Evolutionary conservation across 805 yeast species (phyloP), one percentile per base, ranked within the genome.

Genomic region (Groenewaldozyma salmanticensis): DNA sequence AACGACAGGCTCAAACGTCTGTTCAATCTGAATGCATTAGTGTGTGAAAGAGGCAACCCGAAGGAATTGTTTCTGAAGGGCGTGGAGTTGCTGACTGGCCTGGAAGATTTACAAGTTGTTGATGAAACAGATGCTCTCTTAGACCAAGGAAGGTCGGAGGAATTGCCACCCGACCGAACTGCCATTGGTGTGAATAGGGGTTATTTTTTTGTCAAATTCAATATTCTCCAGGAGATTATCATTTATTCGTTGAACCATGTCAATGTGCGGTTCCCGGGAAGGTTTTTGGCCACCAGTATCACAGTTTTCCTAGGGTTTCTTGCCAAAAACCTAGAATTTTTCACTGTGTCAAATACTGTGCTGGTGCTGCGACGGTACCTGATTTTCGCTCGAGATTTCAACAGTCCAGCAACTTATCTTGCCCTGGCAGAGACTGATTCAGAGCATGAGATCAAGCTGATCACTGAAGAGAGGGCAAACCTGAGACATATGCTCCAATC

Each of bases 11-110:
- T 24, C 7, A 24, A 13, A 24, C 29, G 7, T 7, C 13, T 24
- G 29, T 24, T 24, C 13, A 24, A 24, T 9, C 29, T 24, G 11
- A 36, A 44, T 21, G 33, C 74, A 34, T 43, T 54, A 21, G 58
- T 50, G 2, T 77, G 94, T 0, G 61, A 62, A 34, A 56, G 71
- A 40, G 96, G 95, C 11, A 83, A 83, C 53, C 81, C 92, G 5
- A 85, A 84, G 51, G 95, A 87, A 59, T 59, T 86, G 40, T 72
- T 87, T 29, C 60, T 88, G 39, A 76, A 80, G 45, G 64, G 77
- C 9, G 78, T 83, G 55, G 95, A 86, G 55, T 55, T 81, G 21
- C 55, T 88, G 16, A 50, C 66, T 11, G 45, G 57, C 1, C 48
- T 80, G 24, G 47, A 40, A 21, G 42, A 49, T 19, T 37, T 50